A percentile compares a stretch with the other conserved stretches of the same genome.
Conservation (phyloP, 495 filamentous ascomycete species). For the Penicillium paradoxum region DNA sequence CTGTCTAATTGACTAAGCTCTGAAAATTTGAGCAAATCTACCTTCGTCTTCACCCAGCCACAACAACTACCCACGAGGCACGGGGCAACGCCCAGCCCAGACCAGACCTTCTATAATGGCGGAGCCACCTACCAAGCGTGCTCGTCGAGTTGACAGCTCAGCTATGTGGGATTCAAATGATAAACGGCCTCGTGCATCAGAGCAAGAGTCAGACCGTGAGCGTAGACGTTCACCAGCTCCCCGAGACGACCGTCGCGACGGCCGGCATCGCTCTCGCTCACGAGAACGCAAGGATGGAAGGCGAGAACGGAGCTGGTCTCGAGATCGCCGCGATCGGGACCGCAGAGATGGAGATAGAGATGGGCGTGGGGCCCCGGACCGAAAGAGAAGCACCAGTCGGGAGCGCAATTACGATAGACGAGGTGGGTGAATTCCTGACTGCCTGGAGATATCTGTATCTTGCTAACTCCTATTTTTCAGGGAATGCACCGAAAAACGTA, state of each 20-base stretch:
- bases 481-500: constrained; percentile 30
- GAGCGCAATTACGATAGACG: constrained; percentile 43
- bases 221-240: constrained; percentile 30
- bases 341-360: constrained; percentile 40
- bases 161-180: constrained; percentile 52
- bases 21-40: neutral
- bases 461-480: constrained; percentile 14
- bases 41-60: neutral
- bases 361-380: constrained; percentile 32
- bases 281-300: constrained; percentile 39
- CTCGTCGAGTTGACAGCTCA: constrained; percentile 48
- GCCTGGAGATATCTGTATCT: neutral
- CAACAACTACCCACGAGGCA: neutral
- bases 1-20: neutral
- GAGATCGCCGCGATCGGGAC: constrained; percentile 39
- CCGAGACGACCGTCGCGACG: constrained; percentile 31
- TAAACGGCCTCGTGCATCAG: constrained; percentile 22
- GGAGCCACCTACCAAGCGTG: constrained; percentile 52
- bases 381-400: constrained; percentile 44
- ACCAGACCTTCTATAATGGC: constrained; percentile 34
- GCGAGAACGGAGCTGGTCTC: constrained; percentile 42
- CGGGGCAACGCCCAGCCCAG: constrained; percentile 12
- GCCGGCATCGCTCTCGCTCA: constrained; percentile 39
- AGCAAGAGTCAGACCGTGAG: constrained; percentile 32
- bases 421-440: constrained; percentile 24